Evolutionary conservation across 2,329 filamentous ascomycete genomes (phyloP).

Genomic region (Tolypocladium tropicale): DNA sequence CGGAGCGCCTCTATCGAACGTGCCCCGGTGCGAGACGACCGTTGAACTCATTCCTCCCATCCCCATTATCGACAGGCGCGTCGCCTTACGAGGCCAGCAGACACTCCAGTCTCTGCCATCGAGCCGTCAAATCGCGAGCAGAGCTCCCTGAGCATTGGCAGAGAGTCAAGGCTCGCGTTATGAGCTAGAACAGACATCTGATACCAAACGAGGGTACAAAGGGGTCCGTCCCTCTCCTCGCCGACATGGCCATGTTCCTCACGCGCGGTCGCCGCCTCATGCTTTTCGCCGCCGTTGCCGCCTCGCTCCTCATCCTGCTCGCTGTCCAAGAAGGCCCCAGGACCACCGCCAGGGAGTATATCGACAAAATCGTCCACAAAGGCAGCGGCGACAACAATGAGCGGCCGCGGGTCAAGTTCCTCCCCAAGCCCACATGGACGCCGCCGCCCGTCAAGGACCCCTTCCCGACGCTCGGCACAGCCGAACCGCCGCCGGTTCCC

Average conservation of each 20-base stretch:
- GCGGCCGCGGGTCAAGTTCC: slow-evolving; percentile 10
- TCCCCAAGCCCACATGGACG: slow-evolving; percentile 20
- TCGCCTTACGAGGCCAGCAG: too few species aligned
- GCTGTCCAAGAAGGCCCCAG: neutral
- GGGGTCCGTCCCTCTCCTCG: neutral
- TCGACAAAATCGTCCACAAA: neutral
- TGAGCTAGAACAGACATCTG: neutral
- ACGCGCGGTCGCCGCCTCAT: neutral
- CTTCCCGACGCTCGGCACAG: slow-evolving; percentile 27
- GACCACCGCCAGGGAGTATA: neutral
- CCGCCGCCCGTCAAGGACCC: slow-evolving; percentile 30
- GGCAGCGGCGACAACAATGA: neutral
- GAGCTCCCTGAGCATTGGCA: too few species aligned
- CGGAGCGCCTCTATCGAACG: too few species aligned
- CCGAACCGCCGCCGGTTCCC: slow-evolving; percentile 28
- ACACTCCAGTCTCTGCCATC: too few species aligned
- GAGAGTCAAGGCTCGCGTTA: neutral
- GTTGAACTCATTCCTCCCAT: too few species aligned
- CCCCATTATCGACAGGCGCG: too few species aligned
- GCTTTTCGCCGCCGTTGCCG: neutral
- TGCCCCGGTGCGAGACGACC: too few species aligned
- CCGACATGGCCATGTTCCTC: neutral
- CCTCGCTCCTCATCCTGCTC: neutral
- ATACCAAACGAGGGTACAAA: neutral
- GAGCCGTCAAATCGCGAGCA: too few species aligned